Conservation (phyloP, 2,329 filamentous ascomycete genomes). For the Chrysoporthe deuterocubensis region DNA sequence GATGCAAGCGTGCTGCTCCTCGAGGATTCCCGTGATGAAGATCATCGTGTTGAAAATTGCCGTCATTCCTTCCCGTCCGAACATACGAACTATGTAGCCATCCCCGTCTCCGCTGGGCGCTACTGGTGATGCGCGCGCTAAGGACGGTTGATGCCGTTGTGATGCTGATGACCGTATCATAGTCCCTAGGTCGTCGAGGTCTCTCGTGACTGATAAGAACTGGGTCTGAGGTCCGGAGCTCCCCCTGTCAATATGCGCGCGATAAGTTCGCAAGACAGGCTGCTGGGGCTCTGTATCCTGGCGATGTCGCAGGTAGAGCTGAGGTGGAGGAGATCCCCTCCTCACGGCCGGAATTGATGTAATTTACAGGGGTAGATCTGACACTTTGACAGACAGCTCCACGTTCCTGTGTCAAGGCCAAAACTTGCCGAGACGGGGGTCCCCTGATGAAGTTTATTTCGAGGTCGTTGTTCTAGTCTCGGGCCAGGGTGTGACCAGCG, state of each 20-base stretch:
- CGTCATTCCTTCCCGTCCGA: not conserved
- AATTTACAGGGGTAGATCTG: constrained; percentile 22
- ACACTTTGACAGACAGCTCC: constrained; percentile 18
- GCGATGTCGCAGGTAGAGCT: constrained; percentile 1
- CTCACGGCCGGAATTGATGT: not conserved
- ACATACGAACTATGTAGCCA: not conserved
- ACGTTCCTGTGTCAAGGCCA: constrained; percentile 23
- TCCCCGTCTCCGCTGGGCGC: too few species aligned
- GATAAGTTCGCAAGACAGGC: not conserved
- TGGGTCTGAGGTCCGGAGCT: not conserved
- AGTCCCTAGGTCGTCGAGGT: not conserved
- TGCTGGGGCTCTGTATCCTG: not conserved
- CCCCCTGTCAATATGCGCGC: not conserved
- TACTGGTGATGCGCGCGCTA: not conserved
- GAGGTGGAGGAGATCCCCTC: not conserved
- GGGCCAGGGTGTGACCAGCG: not conserved
- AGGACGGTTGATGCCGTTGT: not conserved
- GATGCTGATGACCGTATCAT: not conserved
- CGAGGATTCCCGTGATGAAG: not conserved
- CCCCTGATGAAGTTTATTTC: constrained; percentile 23
- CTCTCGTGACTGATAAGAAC: constrained; percentile 1
- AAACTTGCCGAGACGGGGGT: constrained; percentile 17
- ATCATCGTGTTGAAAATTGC: not conserved
- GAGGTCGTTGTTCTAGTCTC: constrained; percentile 4
- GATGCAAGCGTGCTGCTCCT: not conserved